Percentiles rank a stretch among this genome's conserved stretches.
phyloP scores from a whole-genome alignment of 2,329 filamentous ascomycete species.

The Sordariomycetes sp. region DNA sequence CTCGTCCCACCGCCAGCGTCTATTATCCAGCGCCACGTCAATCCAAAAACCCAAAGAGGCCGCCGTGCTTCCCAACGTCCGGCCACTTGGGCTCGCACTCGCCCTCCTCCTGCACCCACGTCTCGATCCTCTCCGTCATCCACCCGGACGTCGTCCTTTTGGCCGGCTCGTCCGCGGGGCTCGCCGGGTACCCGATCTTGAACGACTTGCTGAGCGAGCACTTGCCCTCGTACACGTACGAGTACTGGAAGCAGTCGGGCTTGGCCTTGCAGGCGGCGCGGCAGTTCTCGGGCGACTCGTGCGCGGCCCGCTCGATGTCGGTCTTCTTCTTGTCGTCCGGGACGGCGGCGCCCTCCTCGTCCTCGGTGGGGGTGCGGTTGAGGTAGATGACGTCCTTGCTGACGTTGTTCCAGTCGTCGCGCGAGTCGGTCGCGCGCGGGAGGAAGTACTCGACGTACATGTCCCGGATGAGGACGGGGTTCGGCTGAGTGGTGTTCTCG shows the following conservation, averaged over 20 bases:
- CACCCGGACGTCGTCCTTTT: conserved; percentile 30
- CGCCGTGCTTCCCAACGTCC: conserved; percentile 6
- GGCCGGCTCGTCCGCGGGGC: conserved; percentile 17
- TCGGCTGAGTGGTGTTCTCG: conserved; percentile 17
- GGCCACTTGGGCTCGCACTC: conserved; percentile 31
- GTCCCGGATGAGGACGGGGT: conserved; percentile 33
- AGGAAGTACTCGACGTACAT: conserved; percentile 37
- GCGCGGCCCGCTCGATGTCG: conserved; percentile 30
- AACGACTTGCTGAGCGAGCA: conserved; percentile 33
- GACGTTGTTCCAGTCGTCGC: conserved; percentile 42
- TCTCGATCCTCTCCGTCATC: conserved; percentile 33
- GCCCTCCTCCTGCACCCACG: conserved; percentile 33
- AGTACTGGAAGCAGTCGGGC: conserved; percentile 34
- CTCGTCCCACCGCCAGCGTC: no score
- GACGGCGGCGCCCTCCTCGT: conserved; percentile 22
- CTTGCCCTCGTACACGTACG: conserved; percentile 26
- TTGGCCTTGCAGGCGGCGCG: conserved; percentile 33
- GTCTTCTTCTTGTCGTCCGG: conserved; percentile 27
- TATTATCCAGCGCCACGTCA: background rate
- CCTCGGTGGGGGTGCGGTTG: conserved; percentile 21
- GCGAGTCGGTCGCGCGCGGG: conserved; percentile 26
- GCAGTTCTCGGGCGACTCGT: conserved; percentile 34
- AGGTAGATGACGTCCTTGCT: conserved; percentile 36
- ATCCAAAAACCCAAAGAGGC: background rate
- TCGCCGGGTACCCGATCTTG: conserved; percentile 28